Conservation (phyloP, 2,329 filamentous ascomycete species). For the Graphiopsis chlorocephala region DNA sequence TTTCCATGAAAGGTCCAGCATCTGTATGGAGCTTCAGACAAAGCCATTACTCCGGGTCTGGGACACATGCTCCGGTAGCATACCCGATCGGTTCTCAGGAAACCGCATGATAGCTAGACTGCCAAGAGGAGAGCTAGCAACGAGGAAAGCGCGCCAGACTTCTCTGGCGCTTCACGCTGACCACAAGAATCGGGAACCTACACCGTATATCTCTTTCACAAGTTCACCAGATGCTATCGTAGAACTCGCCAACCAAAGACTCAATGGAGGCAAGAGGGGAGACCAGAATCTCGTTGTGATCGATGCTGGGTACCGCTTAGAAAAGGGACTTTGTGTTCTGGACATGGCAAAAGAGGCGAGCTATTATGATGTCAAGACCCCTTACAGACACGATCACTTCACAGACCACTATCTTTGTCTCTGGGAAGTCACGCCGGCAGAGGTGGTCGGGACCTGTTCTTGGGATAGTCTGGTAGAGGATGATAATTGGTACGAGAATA, state of each 20-base stretch:
- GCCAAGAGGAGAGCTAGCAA: neutral
- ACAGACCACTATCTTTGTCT: conserved; percentile 23
- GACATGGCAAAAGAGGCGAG: conserved; percentile 20
- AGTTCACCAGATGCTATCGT: neutral
- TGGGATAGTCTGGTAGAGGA: conserved; percentile 17
- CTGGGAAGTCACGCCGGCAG: conserved; percentile 23
- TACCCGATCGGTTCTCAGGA: neutral
- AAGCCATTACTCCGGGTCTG: conserved; percentile 18
- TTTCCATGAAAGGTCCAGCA: neutral
- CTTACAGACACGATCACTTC: conserved; percentile 19
- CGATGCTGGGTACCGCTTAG: conserved; percentile 19
- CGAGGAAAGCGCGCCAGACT: neutral
- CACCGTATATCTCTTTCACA: conserved; percentile 18
- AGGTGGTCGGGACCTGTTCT: conserved; percentile 20
- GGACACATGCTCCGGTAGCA: conserved; percentile 20
- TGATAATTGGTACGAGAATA: conserved; percentile 20
- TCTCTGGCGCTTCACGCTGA: conserved; percentile 5
- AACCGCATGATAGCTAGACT: conserved; percentile 12
- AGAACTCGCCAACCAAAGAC: neutral
- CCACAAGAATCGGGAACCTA: neutral
- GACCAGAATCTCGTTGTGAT: conserved; percentile 17
- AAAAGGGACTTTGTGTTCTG: conserved; percentile 20
- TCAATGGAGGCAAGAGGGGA: neutral
- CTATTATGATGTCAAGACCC: conserved; percentile 17
- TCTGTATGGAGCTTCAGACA: neutral